Evolutionary conservation across 2,329 filamentous ascomycete genomes (phyloP).

Genomic region (Cyanodermella asteris): DNA sequence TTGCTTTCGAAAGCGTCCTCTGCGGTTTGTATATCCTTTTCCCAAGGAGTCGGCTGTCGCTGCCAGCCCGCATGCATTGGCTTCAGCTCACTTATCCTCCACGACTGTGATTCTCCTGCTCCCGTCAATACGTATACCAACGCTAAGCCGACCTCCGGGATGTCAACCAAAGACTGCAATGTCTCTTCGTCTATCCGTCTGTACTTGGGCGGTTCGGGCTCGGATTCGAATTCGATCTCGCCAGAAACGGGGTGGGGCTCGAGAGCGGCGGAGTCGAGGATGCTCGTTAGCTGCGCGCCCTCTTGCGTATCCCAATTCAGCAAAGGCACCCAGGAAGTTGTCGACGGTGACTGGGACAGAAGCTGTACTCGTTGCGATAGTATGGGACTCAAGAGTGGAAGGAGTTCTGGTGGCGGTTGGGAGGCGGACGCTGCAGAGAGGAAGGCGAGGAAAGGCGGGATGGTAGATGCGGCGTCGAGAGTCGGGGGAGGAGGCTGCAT

Average conservation of each 20-base stretch:
- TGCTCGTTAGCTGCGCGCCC: conserved; percentile 29
- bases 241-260: conserved; percentile 44
- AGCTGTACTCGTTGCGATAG: conserved; percentile 39
- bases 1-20: conserved; percentile 22
- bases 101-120: conserved; percentile 24
- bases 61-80: conserved; percentile 26
- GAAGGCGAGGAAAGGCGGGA: conserved; percentile 41
- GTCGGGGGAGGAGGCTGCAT: conserved; percentile 33
- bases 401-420: conserved; percentile 35
- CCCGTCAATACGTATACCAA: conserved; percentile 34
- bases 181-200: conserved; percentile 40
- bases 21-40: conserved; percentile 32
- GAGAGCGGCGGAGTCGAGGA: conserved; percentile 31
- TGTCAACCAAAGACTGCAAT: conserved; percentile 30
- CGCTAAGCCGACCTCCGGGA: conserved; percentile 32
- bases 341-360: conserved; percentile 25
- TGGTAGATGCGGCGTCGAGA: too few species aligned
- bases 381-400: conserved; percentile 39
- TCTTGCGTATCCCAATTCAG: conserved; percentile 35
- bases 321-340: conserved; percentile 32
- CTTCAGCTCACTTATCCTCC: conserved; percentile 38
- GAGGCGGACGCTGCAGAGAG: conserved; percentile 39
- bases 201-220: conserved; percentile 32
- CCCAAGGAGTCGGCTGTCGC: conserved; percentile 18
- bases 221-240: conserved; percentile 36